A percentile compares a stretch with the other conserved stretches of the same genome.
Conservation (phyloP, 495 filamentous ascomycete species). For the Cairneyella variabilis region DNA sequence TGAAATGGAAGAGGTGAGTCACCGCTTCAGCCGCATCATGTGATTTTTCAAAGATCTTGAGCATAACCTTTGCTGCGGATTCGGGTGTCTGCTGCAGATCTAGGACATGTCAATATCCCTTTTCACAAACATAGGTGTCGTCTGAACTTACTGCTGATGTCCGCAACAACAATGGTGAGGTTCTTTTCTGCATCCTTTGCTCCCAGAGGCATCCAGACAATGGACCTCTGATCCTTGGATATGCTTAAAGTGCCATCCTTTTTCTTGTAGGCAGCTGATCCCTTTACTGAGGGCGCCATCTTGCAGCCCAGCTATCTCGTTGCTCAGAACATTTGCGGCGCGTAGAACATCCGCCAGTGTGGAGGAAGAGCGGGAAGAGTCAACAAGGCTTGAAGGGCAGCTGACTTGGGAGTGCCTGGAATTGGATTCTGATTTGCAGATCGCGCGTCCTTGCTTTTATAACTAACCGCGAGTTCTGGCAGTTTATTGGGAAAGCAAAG, state of each 20-base stretch:
- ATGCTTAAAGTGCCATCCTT: conserved; percentile 84
- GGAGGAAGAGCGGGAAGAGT: too few species aligned
- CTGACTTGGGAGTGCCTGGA: too few species aligned
- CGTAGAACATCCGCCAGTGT: too few species aligned
- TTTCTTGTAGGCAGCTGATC: conserved; percentile 86
- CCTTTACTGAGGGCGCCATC: conserved; percentile 57
- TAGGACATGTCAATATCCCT: conserved; percentile 28
- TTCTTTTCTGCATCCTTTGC: conserved; percentile 48
- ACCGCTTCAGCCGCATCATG: conserved; percentile 52
- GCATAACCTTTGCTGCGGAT: conserved; percentile 77
- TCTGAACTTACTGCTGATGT: conserved; percentile 70
- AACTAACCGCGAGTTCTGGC: too few species aligned
- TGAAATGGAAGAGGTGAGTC: conserved; percentile 83
- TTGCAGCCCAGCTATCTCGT: background rate
- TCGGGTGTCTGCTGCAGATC: conserved; percentile 92
- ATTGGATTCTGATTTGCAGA: too few species aligned
- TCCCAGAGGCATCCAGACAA: conserved; percentile 75
- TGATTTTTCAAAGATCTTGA: conserved; percentile 75
- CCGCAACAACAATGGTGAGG: conserved; percentile 65
- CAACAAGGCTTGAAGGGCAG: too few species aligned
- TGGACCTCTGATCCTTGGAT: conserved; percentile 59
- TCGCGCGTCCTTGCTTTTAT: too few species aligned
- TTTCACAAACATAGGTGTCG: background rate
- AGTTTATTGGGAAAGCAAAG: too few species aligned
- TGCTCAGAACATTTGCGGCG: too few species aligned